Conservation (phyloP, 208 protist genomes). For the Trypanosoma melophagium region DNA sequence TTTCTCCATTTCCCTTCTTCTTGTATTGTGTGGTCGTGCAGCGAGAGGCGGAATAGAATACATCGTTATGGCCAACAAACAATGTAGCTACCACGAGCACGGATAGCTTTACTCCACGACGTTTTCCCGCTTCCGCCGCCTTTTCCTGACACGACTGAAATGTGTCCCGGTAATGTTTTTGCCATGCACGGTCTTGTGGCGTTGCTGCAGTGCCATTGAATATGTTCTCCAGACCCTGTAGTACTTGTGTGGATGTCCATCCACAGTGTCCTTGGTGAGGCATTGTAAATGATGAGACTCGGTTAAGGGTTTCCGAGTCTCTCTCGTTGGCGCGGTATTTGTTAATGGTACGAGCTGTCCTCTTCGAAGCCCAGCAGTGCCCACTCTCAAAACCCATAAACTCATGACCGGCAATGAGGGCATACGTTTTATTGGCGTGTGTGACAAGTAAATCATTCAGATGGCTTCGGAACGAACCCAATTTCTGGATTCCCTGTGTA, state of each 20-base stretch:
- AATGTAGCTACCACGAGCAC: neutral
- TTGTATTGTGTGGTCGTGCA: no score
- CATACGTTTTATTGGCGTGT: neutral
- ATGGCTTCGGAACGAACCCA: conserved; percentile 5
- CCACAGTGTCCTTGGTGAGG: neutral
- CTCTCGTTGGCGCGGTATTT: no score
- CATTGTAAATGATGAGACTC: no score
- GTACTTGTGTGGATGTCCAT: neutral
- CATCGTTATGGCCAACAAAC: conserved; percentile 5
- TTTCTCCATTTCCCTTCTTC: no score
- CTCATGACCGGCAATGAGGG: neutral
- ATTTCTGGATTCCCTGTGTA: neutral
- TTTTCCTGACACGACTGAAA: neutral
- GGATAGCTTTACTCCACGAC: neutral
- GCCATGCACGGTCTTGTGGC: no score
- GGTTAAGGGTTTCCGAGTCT: no score
- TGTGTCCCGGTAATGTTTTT: neutral
- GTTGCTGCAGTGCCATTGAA: no score
- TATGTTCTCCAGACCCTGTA: neutral
- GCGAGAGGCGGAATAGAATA: neutral
- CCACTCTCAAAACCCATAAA: neutral
- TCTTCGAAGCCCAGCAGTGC: no score
- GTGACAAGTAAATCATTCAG: neutral
- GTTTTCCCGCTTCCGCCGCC: neutral
- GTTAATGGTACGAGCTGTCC: no score